Evolutionary conservation across 331 rosid species (phyloP).

Genomic region (Phaseolus coccineus): DNA sequence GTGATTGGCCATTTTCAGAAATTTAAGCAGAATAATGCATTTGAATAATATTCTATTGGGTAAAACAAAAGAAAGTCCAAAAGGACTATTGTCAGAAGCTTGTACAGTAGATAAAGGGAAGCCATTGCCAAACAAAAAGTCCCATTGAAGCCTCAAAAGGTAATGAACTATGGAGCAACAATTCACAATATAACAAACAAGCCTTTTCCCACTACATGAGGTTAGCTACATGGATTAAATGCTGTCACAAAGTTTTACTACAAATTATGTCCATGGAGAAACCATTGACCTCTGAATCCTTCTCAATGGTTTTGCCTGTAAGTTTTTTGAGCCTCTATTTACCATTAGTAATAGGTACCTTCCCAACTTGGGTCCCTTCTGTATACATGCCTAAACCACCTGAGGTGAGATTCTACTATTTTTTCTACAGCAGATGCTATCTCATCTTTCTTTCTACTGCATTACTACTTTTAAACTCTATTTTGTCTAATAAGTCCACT

Average conservation of each 20-base stretch:
- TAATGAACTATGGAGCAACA: not conserved
- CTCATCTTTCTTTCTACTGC: not conserved
- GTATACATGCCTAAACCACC: not conserved
- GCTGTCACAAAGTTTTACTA: not conserved
- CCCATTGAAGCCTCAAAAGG: not conserved
- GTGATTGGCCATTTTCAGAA: not conserved
- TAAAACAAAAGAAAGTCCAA: not conserved
- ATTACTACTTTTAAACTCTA: not conserved
- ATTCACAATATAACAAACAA: not conserved
- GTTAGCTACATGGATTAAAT: not conserved
- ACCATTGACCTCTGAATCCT: not conserved
- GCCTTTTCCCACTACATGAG: not conserved
- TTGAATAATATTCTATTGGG: not conserved
- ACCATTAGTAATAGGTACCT: not conserved
- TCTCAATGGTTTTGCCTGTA: not conserved
- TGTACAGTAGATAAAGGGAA: not conserved
- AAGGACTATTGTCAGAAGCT: not conserved
- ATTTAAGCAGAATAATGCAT: not conserved
- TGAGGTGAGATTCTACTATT: not conserved
- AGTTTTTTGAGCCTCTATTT: not conserved
- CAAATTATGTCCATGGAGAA: not conserved
- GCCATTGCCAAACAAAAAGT: constrained; percentile 15
- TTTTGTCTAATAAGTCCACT: not conserved
- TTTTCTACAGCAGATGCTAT: not conserved
- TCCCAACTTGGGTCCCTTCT: not conserved